Evolutionary conservation across 495 filamentous ascomycete genomes (phyloP).

Genomic region (Lophiotrema nucula): DNA sequence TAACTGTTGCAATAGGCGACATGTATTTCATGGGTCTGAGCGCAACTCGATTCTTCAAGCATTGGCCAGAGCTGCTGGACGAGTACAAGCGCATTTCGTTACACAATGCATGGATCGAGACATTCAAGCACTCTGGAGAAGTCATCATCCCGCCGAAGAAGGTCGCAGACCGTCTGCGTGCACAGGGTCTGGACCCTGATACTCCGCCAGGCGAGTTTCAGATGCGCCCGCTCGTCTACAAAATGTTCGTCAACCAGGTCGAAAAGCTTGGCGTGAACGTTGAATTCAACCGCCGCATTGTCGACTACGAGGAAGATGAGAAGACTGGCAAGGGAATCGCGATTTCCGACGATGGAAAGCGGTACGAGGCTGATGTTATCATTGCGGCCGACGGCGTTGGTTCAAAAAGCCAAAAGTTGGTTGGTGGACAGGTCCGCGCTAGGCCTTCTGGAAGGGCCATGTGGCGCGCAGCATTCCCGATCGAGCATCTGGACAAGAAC

Average conservation of each 20-base stretch:
- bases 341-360: constrained; percentile 51
- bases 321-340: constrained; percentile 51
- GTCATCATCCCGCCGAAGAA: constrained; percentile 40
- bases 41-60: constrained; percentile 51
- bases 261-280: constrained; percentile 51
- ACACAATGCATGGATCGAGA: constrained; percentile 51
- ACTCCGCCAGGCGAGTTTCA: constrained; percentile 42
- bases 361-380: constrained; percentile 56
- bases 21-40: constrained; percentile 52
- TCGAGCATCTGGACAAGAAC: constrained; percentile 38
- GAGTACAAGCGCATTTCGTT: constrained; percentile 50
- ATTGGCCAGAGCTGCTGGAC: constrained; percentile 56
- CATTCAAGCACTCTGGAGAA: constrained; percentile 54
- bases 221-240: constrained; percentile 55
- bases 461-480: constrained; percentile 53
- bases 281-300: constrained; percentile 54
- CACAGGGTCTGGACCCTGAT: constrained; percentile 46
- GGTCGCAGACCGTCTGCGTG: constrained; percentile 32
- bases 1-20: constrained; percentile 45
- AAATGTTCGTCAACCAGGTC: constrained; percentile 55
- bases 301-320: constrained; percentile 58
- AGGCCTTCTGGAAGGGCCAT: constrained; percentile 52
- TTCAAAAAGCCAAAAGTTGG: constrained; percentile 58
- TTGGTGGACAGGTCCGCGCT: constrained; percentile 52
- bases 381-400: constrained; percentile 66